Percentiles rank a stretch among this genome's conserved stretches.
Conservation (phyloP, 495 filamentous ascomycete genomes). For the Penicillium fimorum region DNA sequence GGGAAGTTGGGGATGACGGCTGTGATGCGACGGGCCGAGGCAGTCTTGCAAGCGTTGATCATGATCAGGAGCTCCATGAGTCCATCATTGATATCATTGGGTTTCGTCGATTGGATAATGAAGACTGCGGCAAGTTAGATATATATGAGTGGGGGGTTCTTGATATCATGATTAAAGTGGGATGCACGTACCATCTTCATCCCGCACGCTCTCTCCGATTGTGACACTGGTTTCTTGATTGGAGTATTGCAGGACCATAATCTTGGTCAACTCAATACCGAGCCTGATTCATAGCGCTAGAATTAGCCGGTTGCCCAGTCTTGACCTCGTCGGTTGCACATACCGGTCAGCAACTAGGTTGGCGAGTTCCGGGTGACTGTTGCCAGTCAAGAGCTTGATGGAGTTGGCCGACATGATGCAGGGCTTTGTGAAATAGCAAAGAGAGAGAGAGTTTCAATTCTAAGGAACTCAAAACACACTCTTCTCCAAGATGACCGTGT, state of each 20-base stretch:
- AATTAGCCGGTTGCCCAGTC: constrained; percentile 11
- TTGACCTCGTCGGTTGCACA: constrained; percentile 14
- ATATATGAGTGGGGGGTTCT: constrained; percentile 6
- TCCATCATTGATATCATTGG: constrained; percentile 96
- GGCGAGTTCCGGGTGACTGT: constrained; percentile 90
- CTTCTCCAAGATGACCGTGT: constrained; percentile 9
- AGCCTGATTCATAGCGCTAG: constrained; percentile 53
- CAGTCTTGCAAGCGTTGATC: constrained; percentile 98
- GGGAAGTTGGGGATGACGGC: constrained; percentile 95
- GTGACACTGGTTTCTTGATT: constrained; percentile 98
- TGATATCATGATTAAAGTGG: constrained; percentile 12
- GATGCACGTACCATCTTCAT: constrained; percentile 75
- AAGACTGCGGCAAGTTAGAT: constrained; percentile 60
- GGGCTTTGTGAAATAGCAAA: neutral
- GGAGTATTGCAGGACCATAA: constrained; percentile 91
- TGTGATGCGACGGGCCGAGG: constrained; percentile 89
- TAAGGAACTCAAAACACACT: constrained; percentile 5
- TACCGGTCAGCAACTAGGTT: constrained; percentile 90
- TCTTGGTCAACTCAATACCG: constrained; percentile 90
- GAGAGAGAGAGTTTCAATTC: constrained; percentile 2
- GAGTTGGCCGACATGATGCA: constrained; percentile 74
- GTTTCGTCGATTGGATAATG: constrained; percentile 92
- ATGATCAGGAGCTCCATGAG: constrained; percentile 99
- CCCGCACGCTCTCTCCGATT: constrained; percentile 92
- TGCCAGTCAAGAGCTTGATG: constrained; percentile 93